Percentiles rank a stretch among this genome's conserved stretches.
These are phyloP conservation scores for Pichia pseudocactophila DNA, from an alignment of 805 yeast genomes.

Conservation along the genomic window DNA sequence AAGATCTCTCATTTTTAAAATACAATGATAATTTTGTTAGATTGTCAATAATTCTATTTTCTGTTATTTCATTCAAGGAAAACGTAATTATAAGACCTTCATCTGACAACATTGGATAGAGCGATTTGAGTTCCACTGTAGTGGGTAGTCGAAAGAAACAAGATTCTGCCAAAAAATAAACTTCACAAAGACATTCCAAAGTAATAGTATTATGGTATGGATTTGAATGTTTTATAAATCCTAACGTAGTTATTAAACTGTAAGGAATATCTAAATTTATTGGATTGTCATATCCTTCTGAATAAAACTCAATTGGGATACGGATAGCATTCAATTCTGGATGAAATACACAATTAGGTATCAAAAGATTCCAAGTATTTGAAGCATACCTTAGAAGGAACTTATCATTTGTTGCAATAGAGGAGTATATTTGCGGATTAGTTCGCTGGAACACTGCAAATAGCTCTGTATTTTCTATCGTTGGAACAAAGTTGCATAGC, in stretches of 20 bases:
- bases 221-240: neutral
- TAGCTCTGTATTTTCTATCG: conserved; percentile 25
- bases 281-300: neutral
- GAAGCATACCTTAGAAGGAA: conserved; percentile 16
- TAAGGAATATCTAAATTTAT: conserved; percentile 5
- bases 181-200: conserved; percentile 14
- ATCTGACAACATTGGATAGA: neutral
- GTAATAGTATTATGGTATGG: conserved; percentile 6
- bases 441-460: conserved; percentile 17
- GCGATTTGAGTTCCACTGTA: neutral
- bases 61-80: conserved; percentile 17
- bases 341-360: conserved; percentile 8
- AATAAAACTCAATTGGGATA: conserved; percentile 4
- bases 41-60: conserved; percentile 15
- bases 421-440: conserved; percentile 19
- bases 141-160: conserved; percentile 16
- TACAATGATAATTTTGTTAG: conserved; percentile 9
- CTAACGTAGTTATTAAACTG: conserved; percentile 1
- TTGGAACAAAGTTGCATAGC: conserved; percentile 17
- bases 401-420: conserved; percentile 10
- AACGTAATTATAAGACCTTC: conserved; percentile 14
- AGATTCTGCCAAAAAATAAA: conserved; percentile 20
- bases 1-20: neutral
- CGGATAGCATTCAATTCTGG: conserved; percentile 3
- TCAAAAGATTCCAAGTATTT: conserved; percentile 15